Evolutionary conservation across 1,139 yeast species (phyloP).

Genomic region (Diutina scorzettiae): DNA sequence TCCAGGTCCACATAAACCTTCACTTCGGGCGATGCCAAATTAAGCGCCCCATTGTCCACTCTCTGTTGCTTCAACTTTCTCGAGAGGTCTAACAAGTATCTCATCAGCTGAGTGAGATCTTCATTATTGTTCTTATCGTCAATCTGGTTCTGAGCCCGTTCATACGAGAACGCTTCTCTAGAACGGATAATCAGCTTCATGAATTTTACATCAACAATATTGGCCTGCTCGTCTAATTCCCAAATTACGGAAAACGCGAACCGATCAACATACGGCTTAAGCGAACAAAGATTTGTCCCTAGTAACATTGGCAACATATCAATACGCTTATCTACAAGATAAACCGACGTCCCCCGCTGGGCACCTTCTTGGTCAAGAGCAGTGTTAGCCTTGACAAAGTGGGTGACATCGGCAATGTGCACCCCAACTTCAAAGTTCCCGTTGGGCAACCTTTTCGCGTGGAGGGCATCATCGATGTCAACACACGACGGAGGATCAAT

Average conservation of each 20-base stretch:
- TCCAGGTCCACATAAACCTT: constrained; percentile 96
- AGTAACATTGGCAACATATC: constrained; percentile 96
- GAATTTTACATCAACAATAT: constrained; percentile 70
- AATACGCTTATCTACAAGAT: constrained; percentile 95
- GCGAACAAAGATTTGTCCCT: constrained; percentile 93
- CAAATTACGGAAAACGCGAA: constrained; percentile 92
- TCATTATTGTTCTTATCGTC: constrained; percentile 73
- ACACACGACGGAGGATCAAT: constrained; percentile 98
- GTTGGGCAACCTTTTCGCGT: constrained; percentile 72
- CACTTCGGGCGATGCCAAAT: constrained; percentile 95
- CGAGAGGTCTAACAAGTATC: constrained; percentile 65
- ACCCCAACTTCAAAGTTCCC: constrained; percentile 97
- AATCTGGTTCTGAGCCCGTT: constrained; percentile 81
- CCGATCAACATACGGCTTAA: constrained; percentile 90
- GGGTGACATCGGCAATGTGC: constrained; percentile 97
- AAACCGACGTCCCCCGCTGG: constrained; percentile 92
- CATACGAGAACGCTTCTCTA: constrained; percentile 91
- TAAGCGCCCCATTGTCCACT: constrained; percentile 90
- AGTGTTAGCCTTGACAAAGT: constrained; percentile 88
- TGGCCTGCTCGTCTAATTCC: constrained; percentile 84
- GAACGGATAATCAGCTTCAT: constrained; percentile 87
- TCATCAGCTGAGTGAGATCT: constrained; percentile 81
- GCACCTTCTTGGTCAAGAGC: constrained; percentile 95
- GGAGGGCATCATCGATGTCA: constrained; percentile 97
- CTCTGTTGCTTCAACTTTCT: constrained; percentile 77